Base-by-base conservation (phyloP, 805 yeast species). In the Diddensiella santjacobensis region DNA sequence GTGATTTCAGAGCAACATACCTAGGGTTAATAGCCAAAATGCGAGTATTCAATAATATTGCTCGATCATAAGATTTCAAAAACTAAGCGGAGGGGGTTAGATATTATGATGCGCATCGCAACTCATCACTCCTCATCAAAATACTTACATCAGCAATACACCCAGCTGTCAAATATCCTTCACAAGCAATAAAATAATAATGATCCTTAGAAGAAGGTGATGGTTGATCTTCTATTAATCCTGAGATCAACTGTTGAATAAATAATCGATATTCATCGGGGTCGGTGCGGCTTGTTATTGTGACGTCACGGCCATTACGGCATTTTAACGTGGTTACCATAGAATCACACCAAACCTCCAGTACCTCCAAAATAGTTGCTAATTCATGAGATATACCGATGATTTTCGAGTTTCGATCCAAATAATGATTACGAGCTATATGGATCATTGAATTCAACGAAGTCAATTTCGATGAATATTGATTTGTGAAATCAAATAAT, bases 101-200 rank as follows among this genome's bases (percentile, higher is more conserved):
- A n/a, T n/a, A n/a, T n/a, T n/a, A n/a, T n/a, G n/a, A n/a, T n/a
- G n/a, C n/a, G n/a, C n/a, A n/a, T n/a, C n/a, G n/a, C n/a, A n/a
- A n/a, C n/a, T n/a, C n/a, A n/a, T n/a, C n/a, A n/a, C n/a, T n/a
- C n/a, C n/a, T n/a, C n/a, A n/a, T n/a, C n/a, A n/a, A n/a, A n/a
- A 11, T 10, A 56, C 58, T 36, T 42, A 57, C 60, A 41, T 57
- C 52, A 11, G 62, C 61, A 33, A 58, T 53, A 24, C 61, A 58
- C 2, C 62, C 61, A 4, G 58, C 61, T 18, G 59, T 52, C n/a
- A 57, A 51, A 24, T 51, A 52, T 17, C 54, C 56, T 17, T 52
- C 55, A 10, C 44, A 17, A 8, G 35, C 40, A 8, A 35, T 36
- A 33, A 41, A 42, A 13, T 8, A 26, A 26, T 26, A 26, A 13